Percentiles rank a stretch among this genome's conserved stretches.
Evolutionary conservation across 805 yeast genomes (phyloP).

Genomic region (Yarrowia sp.): DNA sequence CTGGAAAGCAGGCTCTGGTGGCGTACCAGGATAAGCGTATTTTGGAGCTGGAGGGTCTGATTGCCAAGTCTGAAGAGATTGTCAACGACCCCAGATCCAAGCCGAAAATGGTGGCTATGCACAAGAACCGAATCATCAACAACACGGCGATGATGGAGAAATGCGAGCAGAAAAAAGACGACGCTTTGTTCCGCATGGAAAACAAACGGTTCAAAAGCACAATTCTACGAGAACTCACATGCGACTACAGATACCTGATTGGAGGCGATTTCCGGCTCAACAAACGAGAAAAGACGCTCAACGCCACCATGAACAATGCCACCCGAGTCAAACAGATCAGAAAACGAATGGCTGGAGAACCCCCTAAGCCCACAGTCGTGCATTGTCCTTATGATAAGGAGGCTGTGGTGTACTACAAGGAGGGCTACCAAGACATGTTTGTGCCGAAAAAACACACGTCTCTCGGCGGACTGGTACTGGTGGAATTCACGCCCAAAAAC

Average conservation of each 20-base stretch:
- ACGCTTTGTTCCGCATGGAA: neutral
- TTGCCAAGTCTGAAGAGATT: neutral
- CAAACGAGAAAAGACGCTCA: neutral
- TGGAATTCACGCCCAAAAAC: constrained; percentile 12
- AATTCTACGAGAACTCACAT: neutral
- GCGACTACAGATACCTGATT: constrained; percentile 15
- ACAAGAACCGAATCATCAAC: neutral
- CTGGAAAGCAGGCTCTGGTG: neutral
- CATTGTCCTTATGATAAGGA: neutral
- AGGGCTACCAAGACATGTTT: neutral
- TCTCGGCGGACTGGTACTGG: neutral
- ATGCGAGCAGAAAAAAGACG: neutral
- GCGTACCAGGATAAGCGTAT: neutral
- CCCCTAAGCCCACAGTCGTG: too few species aligned
- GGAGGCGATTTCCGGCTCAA: neutral
- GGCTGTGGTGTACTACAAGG: neutral
- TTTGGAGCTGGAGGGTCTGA: neutral
- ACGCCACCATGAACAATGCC: too few species aligned
- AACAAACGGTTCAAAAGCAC: neutral
- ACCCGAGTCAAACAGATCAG: too few species aligned
- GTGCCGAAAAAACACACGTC: neutral
- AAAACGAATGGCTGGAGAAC: neutral
- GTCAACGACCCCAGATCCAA: too few species aligned
- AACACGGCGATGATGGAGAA: neutral
- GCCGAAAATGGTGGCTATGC: too few species aligned